Evolutionary conservation across 495 filamentous ascomycete species (phyloP), one percentile per base, ranked within the genome.

Genomic region (Annulohypoxylon moriforme): DNA sequence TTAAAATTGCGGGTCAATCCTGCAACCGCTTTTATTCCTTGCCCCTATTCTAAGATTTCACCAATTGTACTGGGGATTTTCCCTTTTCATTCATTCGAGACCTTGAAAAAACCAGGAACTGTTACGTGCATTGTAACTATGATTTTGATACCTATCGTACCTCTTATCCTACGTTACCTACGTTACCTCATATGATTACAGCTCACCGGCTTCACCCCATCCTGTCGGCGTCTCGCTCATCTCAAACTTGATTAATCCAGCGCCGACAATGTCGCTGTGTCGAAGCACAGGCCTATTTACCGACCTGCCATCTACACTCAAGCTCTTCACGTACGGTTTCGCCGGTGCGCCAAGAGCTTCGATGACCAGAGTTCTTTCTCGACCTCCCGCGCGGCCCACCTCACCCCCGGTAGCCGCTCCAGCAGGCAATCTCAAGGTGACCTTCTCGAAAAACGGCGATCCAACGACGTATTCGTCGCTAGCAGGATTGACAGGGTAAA

Each of bases 361-460:
- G 47, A 76, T 74, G 29, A 76, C 73, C 14, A 76, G 36, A 22
- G 65, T 62, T 52, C 64, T 60, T 38, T 74, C 72, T 27, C 25
- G 14, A 5, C 47, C 55, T n/a, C 24, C 59, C 16, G 13, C 2
- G 2, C 42, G 18, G 3, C 49, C 55, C 7, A 50, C 56, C 10
- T 74, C 64, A 11, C 71, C 76, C 10, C 71, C 76, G 1, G 60
- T 75, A 7, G 65, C 63, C 3, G 29, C 74, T 5, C 76, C 71
- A 27, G 53, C 18, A 3, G 71, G 74, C 22, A 77, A 42, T 16
- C 66, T 60, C 24, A 78, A 25, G 13, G 52, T 56, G 4, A 75
- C 67, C 42, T 73, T 75, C 55, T 79, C 77, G 27, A 79, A 78
- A 36, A 79, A 78, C 0, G 78, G 78, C 8, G 76, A 68, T n/a